Evolutionary conservation across 768 basidiomycete genomes (phyloP).

Genomic region (Amanita rubescens): DNA sequence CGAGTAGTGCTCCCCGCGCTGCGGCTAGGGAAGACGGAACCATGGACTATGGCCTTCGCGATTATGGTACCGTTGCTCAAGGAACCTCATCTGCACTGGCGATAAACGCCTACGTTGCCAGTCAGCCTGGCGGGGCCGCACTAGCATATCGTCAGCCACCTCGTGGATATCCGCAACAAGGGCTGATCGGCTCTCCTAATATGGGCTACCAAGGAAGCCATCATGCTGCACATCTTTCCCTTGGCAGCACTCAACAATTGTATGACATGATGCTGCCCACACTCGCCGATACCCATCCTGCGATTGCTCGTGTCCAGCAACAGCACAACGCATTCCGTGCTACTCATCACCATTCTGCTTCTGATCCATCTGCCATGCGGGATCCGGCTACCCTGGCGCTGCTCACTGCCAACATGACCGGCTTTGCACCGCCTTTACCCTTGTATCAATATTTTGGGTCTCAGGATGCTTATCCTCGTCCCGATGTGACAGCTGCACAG

Average conservation of each 20-base stretch:
- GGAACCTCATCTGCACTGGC: slow-evolving; percentile 27
- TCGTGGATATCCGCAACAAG: slow-evolving; percentile 52
- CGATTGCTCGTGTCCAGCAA: slow-evolving; percentile 72
- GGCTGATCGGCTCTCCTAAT: slow-evolving; percentile 44
- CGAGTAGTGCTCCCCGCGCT: slow-evolving; percentile 15
- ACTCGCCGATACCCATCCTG: slow-evolving; percentile 50
- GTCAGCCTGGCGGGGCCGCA: slow-evolving; percentile 41
- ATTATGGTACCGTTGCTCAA: slow-evolving; percentile 39
- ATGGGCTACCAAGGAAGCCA: slow-evolving; percentile 44
- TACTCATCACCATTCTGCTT: slow-evolving; percentile 77
- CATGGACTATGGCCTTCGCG: slow-evolving; percentile 55
- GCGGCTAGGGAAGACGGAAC: slow-evolving; percentile 38
- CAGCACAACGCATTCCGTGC: slow-evolving; percentile 68
- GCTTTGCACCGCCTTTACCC: slow-evolving; percentile 41
- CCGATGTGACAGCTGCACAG: slow-evolving; percentile 45
- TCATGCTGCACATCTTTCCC: slow-evolving; percentile 61
- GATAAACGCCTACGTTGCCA: slow-evolving; percentile 39
- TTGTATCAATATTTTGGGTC: slow-evolving; percentile 56
- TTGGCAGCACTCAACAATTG: slow-evolving; percentile 69
- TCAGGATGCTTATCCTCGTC: slow-evolving; percentile 47
- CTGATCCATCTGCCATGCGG: slow-evolving; percentile 71
- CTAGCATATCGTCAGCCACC: slow-evolving; percentile 56
- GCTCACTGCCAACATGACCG: slow-evolving; percentile 48
- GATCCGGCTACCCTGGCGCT: slow-evolving; percentile 64
- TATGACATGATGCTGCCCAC: slow-evolving; percentile 75